phyloP scores from a whole-genome alignment of 2,329 filamentous ascomycete genomes.

The Fusarium staphyleae region DNA sequence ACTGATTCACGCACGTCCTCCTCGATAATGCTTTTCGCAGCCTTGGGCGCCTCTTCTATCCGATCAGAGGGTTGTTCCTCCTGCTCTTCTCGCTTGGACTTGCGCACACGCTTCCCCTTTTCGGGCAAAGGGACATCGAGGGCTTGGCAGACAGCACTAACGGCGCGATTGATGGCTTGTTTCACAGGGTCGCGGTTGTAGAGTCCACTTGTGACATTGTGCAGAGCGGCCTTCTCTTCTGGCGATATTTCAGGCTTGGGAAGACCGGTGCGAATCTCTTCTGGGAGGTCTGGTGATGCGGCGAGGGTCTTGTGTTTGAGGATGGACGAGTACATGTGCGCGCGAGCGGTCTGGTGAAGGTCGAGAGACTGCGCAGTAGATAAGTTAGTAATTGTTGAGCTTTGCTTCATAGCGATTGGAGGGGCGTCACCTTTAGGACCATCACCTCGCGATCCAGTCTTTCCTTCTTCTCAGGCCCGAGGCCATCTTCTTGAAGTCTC shows the following conservation, averaged over 20 bases:
- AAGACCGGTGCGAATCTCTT: conserved; percentile 54
- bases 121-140: conserved; percentile 58
- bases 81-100: conserved; percentile 44
- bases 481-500: conserved; percentile 57
- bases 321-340: conserved; percentile 62
- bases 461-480: conserved; percentile 57
- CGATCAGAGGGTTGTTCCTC: conserved; percentile 41
- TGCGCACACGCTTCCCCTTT: conserved; percentile 44
- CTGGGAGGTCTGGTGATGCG: conserved; percentile 58
- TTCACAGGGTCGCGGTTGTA: conserved; percentile 61
- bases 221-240: conserved; percentile 59
- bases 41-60: conserved; percentile 24
- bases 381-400: not conserved
- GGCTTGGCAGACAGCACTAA: conserved; percentile 57
- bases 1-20: conserved; percentile 30
- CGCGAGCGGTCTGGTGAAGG: conserved; percentile 63
- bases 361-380: conserved; percentile 57
- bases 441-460: conserved; percentile 68
- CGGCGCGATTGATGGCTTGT: conserved; percentile 56
- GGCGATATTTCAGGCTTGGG: conserved; percentile 60
- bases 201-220: conserved; percentile 66
- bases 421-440: conserved; percentile 58
- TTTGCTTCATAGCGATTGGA: not conserved
- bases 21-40: conserved; percentile 25
- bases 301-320: conserved; percentile 62